phyloP scores from a whole-genome alignment of 2,329 filamentous ascomycete species.

The Diaporthe aspalathi region DNA sequence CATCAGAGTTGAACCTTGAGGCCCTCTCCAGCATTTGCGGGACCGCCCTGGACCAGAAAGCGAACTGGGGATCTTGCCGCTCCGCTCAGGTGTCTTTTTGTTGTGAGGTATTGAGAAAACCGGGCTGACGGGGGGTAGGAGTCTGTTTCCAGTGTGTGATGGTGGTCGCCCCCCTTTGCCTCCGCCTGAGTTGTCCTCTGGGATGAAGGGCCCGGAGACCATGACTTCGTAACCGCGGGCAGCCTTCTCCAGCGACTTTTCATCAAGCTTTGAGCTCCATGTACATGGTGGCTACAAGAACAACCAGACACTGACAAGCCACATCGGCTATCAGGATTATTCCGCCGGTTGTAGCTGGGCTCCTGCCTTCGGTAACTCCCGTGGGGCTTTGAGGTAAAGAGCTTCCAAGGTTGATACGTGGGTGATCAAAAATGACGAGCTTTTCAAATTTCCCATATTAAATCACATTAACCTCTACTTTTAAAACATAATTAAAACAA shows the following conservation, averaged over 20 bases:
- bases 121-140: background rate
- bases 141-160: background rate
- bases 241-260: constrained; percentile 88
- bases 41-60: constrained; percentile 5
- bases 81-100: constrained; percentile 6
- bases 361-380: constrained; percentile 81
- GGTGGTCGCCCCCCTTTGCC: background rate
- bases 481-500: too few species aligned
- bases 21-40: background rate
- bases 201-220: too few species aligned
- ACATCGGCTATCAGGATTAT: constrained; percentile 92
- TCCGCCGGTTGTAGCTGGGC: constrained; percentile 82
- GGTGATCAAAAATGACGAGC: too few species aligned
- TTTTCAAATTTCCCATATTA: too few species aligned
- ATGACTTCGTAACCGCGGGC: constrained; percentile 49
- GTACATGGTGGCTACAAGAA: constrained; percentile 94
- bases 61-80: background rate
- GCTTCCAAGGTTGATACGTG: too few species aligned
- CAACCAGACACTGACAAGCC: constrained; percentile 89
- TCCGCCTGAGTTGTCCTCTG: too few species aligned
- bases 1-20: background rate
- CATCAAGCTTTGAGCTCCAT: constrained; percentile 97
- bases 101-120: background rate
- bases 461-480: too few species aligned
- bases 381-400: too few species aligned